Evolutionary conservation across 495 filamentous ascomycete species (phyloP).

Genomic region (Aspergillus steynii): DNA sequence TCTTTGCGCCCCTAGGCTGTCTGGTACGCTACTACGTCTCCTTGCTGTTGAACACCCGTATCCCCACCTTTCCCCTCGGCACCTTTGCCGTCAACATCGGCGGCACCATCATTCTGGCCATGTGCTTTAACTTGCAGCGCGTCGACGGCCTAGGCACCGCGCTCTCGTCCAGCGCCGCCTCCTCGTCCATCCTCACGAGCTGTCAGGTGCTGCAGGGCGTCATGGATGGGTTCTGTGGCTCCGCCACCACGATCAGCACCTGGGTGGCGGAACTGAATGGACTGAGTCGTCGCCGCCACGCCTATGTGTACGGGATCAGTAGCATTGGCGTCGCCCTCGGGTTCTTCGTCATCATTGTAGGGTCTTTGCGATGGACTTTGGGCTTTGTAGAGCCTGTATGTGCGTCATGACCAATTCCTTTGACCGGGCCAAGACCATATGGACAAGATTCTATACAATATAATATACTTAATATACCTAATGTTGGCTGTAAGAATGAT

Average conservation of each 20-base stretch:
- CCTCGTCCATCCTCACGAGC: slow-evolving; percentile 40
- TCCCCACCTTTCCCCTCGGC: slow-evolving; percentile 76
- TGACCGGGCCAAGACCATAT: not conserved
- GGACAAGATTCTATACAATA: not conserved
- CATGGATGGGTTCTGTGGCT: slow-evolving; percentile 89
- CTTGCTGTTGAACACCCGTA: slow-evolving; percentile 20
- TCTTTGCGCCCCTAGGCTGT: slow-evolving; percentile 84
- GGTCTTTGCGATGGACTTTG: slow-evolving; percentile 73
- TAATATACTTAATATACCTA: not conserved
- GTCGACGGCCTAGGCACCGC: slow-evolving; percentile 30
- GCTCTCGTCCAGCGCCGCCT: slow-evolving; percentile 13
- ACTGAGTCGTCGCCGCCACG: slow-evolving; percentile 58
- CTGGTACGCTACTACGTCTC: slow-evolving; percentile 61
- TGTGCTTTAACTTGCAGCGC: slow-evolving; percentile 76
- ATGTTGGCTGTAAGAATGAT: no score
- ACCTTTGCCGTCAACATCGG: slow-evolving; percentile 84
- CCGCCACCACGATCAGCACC: slow-evolving; percentile 88
- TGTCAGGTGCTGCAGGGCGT: slow-evolving; percentile 84
- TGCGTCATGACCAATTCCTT: slow-evolving; percentile 19
- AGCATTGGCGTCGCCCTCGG: slow-evolving; percentile 67
- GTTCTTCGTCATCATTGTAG: slow-evolving; percentile 73
- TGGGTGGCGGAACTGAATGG: slow-evolving; percentile 82
- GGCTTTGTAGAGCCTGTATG: slow-evolving; percentile 60
- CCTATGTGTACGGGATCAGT: slow-evolving; percentile 70
- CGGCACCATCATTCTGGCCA: slow-evolving; percentile 65